Percentiles rank a stretch among this genome's conserved stretches.
Evolutionary conservation across 805 yeast genomes (phyloP).

Genomic region (Hanseniaspora mollemarum): DNA sequence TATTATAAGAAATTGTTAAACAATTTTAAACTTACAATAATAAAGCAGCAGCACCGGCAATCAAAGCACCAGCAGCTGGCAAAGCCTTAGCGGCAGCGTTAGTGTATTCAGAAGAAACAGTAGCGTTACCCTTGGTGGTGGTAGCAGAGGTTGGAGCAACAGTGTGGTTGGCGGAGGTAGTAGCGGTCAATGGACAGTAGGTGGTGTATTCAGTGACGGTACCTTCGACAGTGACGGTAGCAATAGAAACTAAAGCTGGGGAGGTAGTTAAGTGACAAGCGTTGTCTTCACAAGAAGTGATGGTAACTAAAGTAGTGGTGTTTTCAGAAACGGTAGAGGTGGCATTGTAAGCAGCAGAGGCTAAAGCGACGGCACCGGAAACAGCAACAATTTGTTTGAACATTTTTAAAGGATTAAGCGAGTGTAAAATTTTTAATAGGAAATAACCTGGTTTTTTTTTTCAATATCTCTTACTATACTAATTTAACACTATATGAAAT

Average conservation of each 20-base stretch:
- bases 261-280: conserved; percentile 28
- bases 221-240: conserved; percentile 30
- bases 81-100: conserved; percentile 36
- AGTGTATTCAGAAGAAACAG: conserved; percentile 28
- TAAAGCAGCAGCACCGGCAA: conserved; percentile 51
- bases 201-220: conserved; percentile 33
- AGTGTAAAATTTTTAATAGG: conserved; percentile 19
- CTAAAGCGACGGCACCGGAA: conserved; percentile 23
- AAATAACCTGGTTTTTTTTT: conserved; percentile 12
- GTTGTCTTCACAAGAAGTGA: conserved; percentile 30
- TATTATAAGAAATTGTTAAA: neutral
- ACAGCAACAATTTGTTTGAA: conserved; percentile 31
- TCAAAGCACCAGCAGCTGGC: conserved; percentile 40
- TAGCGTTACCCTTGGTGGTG: conserved; percentile 18
- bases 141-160: conserved; percentile 5
- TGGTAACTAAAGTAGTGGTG: conserved; percentile 30
- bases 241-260: conserved; percentile 30
- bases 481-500: neutral
- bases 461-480: neutral
- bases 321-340: conserved; percentile 22
- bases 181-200: conserved; percentile 26
- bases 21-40: conserved; percentile 31
- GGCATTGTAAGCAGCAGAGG: conserved; percentile 22
- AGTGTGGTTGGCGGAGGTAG: neutral
- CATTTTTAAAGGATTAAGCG: conserved; percentile 17